These are phyloP conservation scores for Pseudogymnoascus sp. DNA, from an alignment of 2,329 filamentous ascomycete genomes.

Conservation along the genomic window DNA sequence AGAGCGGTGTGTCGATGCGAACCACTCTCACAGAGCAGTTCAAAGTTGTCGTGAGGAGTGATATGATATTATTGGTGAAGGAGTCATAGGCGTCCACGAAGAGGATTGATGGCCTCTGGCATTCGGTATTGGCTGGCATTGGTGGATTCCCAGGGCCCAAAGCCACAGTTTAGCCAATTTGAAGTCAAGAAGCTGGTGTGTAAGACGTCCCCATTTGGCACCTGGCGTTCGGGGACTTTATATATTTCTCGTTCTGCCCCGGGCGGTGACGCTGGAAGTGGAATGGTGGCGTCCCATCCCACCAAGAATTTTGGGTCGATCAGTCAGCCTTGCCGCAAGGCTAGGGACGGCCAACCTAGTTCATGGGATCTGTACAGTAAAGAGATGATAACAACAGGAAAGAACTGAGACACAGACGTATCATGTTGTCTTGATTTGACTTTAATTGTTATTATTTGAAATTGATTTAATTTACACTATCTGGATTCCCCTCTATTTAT, in stretches of 20 bases:
- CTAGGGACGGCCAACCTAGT: neutral
- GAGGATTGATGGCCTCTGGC: conserved; percentile 47
- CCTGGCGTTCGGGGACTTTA: neutral
- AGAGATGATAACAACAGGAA: neutral
- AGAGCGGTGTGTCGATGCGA: conserved; percentile 58
- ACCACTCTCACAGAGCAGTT: conserved; percentile 62
- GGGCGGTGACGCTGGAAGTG: conserved; percentile 4
- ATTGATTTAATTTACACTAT: neutral
- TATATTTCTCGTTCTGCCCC: conserved; percentile 8
- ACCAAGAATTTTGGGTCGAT: conserved; percentile 1
- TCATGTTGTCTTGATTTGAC: neutral
- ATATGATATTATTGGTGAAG: conserved; percentile 90
- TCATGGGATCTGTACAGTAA: neutral
- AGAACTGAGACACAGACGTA: neutral
- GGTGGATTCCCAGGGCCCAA: neutral
- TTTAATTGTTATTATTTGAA: neutral
- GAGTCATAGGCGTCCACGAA: conserved; percentile 96
- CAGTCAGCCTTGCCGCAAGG: conserved; percentile 3
- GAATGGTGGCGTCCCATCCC: conserved; percentile 5
- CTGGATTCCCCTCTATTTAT: neutral
- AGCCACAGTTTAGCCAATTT: conserved; percentile 1
- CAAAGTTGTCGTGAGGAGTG: conserved; percentile 65
- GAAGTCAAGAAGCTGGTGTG: neutral
- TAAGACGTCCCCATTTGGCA: neutral
- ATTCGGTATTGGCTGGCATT: neutral